These are phyloP conservation scores for Martiniozyma abietophila DNA, from an alignment of 805 yeast species.

Conservation along the genomic window DNA sequence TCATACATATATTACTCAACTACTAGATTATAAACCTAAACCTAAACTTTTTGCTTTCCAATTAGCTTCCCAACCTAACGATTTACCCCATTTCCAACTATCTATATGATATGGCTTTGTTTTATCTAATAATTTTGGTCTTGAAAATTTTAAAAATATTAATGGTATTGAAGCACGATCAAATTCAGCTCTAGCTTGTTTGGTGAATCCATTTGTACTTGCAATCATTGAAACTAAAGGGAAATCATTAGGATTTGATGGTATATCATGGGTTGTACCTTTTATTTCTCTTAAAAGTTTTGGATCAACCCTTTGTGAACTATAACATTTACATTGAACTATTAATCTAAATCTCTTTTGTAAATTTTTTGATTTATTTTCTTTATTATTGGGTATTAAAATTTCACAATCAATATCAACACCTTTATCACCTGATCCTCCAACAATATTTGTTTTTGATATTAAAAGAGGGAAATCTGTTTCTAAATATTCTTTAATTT, in stretches of 20 bases:
- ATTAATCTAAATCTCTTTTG: constrained; percentile 29
- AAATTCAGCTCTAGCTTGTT: constrained; percentile 36
- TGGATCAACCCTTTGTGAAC: constrained; percentile 34
- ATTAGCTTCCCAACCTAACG: constrained; percentile 19
- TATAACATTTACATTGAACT: constrained; percentile 49
- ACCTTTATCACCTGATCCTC: constrained; percentile 51
- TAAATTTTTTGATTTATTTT: constrained; percentile 7
- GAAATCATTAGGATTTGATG: constrained; percentile 2
- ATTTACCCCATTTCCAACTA: constrained; percentile 32
- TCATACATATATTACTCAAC: too few relatives aligned
- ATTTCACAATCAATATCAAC: constrained; percentile 40
- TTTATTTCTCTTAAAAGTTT: constrained; percentile 41
- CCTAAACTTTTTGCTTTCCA: constrained; percentile 6
- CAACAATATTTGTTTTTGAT: constrained; percentile 33
- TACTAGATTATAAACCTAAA: too few relatives aligned
- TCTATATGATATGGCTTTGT: constrained; percentile 23
- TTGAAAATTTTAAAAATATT: constrained; percentile 32
- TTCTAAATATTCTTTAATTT: constrained; percentile 32
- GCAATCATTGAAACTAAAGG: constrained; percentile 32
- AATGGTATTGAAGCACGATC: constrained; percentile 38
- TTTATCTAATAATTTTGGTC: constrained; percentile 17
- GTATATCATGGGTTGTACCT: constrained; percentile 35
- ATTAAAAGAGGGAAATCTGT: constrained; percentile 3
- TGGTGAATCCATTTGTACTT: constrained; percentile 37
- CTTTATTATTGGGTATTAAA: neutral